Evolutionary conservation across 345 rosid species (phyloP).

Genomic region (Populus deltoides): DNA sequence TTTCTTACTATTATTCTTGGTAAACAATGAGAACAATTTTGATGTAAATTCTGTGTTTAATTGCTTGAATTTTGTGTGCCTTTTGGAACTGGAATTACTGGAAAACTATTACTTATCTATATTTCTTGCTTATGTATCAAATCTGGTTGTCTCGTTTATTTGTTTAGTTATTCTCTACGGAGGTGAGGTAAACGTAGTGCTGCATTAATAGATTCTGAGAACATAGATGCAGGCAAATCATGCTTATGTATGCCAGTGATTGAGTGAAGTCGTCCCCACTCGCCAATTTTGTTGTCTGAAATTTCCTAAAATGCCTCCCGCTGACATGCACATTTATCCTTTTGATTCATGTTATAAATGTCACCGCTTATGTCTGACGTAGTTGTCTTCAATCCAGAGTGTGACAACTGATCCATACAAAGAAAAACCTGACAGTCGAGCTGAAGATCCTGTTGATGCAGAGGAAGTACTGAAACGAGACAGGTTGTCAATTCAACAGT

Average conservation of each 20-base stretch:
- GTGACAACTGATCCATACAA: constrained; percentile 27
- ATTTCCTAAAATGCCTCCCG: neutral
- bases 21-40: neutral
- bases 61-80: neutral
- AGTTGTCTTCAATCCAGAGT: constrained; percentile 39
- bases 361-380: constrained; percentile 6
- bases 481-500: constrained; percentile 7
- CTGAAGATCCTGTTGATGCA: constrained; percentile 27
- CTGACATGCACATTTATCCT: neutral
- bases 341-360: neutral
- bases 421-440: constrained; percentile 19
- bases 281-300: neutral
- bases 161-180: neutral
- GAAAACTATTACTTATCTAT: neutral
- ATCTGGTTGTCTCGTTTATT: neutral
- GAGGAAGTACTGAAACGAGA: constrained; percentile 23
- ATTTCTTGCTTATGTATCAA: neutral
- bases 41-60: neutral
- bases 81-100: neutral
- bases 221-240: neutral
- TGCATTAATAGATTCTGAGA: neutral
- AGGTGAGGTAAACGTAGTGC: neutral
- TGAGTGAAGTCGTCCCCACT: neutral
- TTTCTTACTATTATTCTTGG: neutral
- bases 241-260: neutral